Percentiles rank a stretch among this genome's conserved stretches.
Evolutionary conservation across 2,329 filamentous ascomycete species (phyloP).

Genomic region (Neoarthrinium moseri): DNA sequence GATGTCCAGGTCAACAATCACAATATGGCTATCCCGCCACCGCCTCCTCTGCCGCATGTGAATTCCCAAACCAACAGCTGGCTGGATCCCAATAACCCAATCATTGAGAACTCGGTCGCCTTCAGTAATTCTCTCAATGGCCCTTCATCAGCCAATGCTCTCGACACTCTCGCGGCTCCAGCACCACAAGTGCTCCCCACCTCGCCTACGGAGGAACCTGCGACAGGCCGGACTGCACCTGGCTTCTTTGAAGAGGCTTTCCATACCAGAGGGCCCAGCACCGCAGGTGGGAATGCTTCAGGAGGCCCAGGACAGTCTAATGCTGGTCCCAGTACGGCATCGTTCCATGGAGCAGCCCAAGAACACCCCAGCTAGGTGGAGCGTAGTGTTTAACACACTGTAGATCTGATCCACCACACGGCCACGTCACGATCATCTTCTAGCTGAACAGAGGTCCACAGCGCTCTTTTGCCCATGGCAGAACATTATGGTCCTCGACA

Average conservation of each 20-base stretch:
- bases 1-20: constrained; percentile 13
- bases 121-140: background rate
- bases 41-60: constrained; percentile 16
- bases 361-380: too few species aligned
- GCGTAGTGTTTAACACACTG: too few species aligned
- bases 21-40: constrained; percentile 19
- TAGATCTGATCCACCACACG: too few species aligned
- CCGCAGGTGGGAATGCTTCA: background rate
- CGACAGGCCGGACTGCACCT: background rate
- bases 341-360: too few species aligned
- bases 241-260: background rate
- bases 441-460: too few species aligned
- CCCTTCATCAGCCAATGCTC: background rate
- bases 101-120: background rate
- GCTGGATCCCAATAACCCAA: background rate
- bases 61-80: background rate
- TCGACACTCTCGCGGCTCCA: constrained; percentile 1
- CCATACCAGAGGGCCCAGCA: constrained; percentile 6
- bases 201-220: background rate
- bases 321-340: background rate
- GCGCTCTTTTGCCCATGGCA: too few species aligned
- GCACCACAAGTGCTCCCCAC: background rate
- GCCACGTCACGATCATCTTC: too few species aligned
- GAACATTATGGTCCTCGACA: too few species aligned
- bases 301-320: background rate